Evolutionary conservation across 768 basidiomycete species (phyloP).

Genomic region (Russula dissimulans): DNA sequence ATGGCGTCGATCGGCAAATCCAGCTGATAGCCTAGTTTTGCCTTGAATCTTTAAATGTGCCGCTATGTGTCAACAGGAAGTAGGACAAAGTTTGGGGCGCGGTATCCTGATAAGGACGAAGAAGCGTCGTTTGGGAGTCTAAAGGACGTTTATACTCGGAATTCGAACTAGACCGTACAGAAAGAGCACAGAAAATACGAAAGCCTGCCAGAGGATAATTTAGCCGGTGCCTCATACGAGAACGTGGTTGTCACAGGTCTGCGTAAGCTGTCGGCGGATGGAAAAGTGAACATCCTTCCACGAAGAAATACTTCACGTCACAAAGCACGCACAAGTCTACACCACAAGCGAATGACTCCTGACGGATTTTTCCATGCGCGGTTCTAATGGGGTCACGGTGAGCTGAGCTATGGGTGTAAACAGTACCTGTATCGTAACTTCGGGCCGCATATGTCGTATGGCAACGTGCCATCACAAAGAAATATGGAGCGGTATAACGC

Average conservation of each 20-base stretch:
- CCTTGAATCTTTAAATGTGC: neutral
- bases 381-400: neutral
- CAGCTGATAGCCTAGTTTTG: neutral
- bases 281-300: neutral
- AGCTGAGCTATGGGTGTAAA: neutral
- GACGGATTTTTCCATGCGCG: neutral
- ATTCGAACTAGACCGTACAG: neutral
- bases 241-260: neutral
- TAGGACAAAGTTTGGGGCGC: neutral
- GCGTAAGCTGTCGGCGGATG: neutral
- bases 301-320: neutral
- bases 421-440: neutral
- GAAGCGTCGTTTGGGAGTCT: neutral
- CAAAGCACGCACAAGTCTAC: neutral
- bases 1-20: neutral
- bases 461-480: neutral
- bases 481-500: neutral
- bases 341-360: too few relatives aligned
- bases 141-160: neutral
- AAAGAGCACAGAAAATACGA: neutral
- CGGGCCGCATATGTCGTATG: neutral
- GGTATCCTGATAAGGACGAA: neutral
- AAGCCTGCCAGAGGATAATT: too few relatives aligned
- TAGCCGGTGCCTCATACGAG: neutral
- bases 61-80: neutral